phyloP scores from a whole-genome alignment of 1,284 basidiomycete genomes.

The Paramarasmius palmivorus region DNA sequence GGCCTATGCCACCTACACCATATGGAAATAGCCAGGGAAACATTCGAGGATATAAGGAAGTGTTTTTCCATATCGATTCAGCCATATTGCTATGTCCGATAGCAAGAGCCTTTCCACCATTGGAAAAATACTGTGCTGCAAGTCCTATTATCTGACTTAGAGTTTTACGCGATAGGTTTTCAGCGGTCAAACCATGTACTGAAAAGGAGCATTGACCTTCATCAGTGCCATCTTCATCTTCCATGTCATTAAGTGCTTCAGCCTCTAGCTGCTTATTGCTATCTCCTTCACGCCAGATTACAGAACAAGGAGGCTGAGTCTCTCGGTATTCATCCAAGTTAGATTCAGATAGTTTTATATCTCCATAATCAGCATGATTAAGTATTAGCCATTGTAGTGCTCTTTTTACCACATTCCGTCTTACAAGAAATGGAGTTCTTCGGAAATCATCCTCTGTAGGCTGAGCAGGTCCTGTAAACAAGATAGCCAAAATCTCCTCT shows the following conservation, averaged over 20 bases:
- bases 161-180: conserved; percentile 6
- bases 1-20: conserved; percentile 32
- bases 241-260: conserved; percentile 7
- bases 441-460: too few relatives aligned
- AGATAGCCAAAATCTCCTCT: too few relatives aligned
- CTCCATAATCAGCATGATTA: too few relatives aligned
- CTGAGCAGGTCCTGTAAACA: too few relatives aligned
- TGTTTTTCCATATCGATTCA: conserved; percentile 30
- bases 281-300: conserved; percentile 23
- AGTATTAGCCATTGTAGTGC: too few relatives aligned
- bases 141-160: conserved; percentile 4
- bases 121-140: conserved; percentile 23
- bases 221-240: conserved; percentile 17
- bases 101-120: conserved; percentile 18
- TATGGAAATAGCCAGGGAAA: conserved; percentile 40
- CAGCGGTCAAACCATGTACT: conserved; percentile 20
- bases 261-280: conserved; percentile 21
- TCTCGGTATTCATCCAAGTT: conserved; percentile 35
- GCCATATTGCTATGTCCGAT: conserved; percentile 23
- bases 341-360: conserved; percentile 32
- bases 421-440: too few relatives aligned
- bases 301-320: conserved; percentile 27
- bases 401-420: too few relatives aligned
- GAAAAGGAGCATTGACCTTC: conserved; percentile 20
- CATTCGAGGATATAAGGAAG: conserved; percentile 30